Conservation (phyloP, 176 grass and related monocot genomes). For the Cymbopogon citratus region DNA sequence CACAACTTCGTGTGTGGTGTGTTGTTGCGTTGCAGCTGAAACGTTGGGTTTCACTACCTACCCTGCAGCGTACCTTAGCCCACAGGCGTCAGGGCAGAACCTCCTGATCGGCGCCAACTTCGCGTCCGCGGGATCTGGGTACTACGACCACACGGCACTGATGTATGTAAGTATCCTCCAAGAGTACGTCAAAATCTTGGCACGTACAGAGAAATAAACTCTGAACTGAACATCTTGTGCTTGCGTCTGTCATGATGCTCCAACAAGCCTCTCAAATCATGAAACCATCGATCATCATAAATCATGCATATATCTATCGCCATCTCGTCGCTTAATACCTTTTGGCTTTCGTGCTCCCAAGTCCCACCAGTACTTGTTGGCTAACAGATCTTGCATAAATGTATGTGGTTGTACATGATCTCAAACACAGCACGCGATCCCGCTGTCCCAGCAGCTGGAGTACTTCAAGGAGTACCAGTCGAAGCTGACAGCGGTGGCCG, state of each 20-base stretch:
- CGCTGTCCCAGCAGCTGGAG: constrained; percentile 72
- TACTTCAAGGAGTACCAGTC: constrained; percentile 80
- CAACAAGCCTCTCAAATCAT: too few species aligned
- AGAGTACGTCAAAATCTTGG: too few species aligned
- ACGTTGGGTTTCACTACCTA: constrained; percentile 72
- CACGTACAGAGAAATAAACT: too few species aligned
- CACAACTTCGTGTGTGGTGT: neutral
- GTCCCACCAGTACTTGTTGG: too few species aligned
- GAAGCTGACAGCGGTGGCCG: constrained; percentile 53
- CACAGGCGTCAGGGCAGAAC: constrained; percentile 77
- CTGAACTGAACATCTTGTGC: too few species aligned
- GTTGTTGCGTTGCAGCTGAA: constrained; percentile 45
- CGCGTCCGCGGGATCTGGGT: constrained; percentile 88
- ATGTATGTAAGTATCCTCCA: constrained; percentile 59
- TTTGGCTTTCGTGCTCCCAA: too few species aligned
- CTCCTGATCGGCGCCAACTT: constrained; percentile 91
- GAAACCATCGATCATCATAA: too few species aligned
- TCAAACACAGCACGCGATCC: constrained; percentile 74
- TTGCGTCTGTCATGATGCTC: too few species aligned
- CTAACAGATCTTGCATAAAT: too few species aligned
- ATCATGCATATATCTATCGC: too few species aligned
- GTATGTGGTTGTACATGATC: too few species aligned
- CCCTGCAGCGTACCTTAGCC: constrained; percentile 71
- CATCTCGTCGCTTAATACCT: too few species aligned
- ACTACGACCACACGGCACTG: constrained; percentile 69